A percentile compares a stretch with the other conserved stretches of the same genome.
phyloP scores from a whole-genome alignment of 1,284 basidiomycete species.

The Irpex rosettiformis region DNA sequence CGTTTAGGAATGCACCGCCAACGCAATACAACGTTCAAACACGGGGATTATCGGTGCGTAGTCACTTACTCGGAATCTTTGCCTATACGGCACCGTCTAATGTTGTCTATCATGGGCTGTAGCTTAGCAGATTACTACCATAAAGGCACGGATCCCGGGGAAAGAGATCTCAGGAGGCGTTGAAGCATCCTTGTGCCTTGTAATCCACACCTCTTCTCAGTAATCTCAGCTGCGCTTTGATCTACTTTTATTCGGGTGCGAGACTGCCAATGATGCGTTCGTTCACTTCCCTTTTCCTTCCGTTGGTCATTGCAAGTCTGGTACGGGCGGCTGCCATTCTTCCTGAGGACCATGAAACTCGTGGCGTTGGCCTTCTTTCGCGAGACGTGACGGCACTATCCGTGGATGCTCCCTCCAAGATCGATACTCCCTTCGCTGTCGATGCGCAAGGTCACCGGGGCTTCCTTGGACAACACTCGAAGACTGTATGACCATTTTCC shows the following conservation, averaged over 20 bases:
- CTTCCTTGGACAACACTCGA: constrained; percentile 38
- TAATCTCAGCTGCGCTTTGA: not conserved
- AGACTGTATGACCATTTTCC: constrained; percentile 35
- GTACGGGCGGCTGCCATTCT: not conserved
- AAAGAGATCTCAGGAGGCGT: too few relatives aligned
- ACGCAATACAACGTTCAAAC: too few relatives aligned
- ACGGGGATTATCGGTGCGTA: too few relatives aligned
- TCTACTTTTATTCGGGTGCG: not conserved
- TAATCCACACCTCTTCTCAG: too few relatives aligned
- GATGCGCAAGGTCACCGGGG: constrained; percentile 39
- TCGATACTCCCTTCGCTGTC: constrained; percentile 38
- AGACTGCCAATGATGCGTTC: not conserved
- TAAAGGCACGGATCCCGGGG: too few relatives aligned
- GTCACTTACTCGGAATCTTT: too few relatives aligned
- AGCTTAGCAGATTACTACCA: too few relatives aligned
- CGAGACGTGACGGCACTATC: not conserved
- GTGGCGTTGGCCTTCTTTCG: too few relatives aligned
- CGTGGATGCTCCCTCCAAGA: not conserved
- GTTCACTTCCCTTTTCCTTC: not conserved
- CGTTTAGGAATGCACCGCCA: too few relatives aligned
- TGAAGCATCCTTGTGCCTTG: too few relatives aligned
- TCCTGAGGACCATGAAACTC: not conserved
- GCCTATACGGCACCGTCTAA: too few relatives aligned
- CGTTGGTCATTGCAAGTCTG: not conserved
- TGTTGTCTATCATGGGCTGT: too few relatives aligned